Conservation (phyloP, 2,329 filamentous ascomycete species). For the Colletotrichum cereale region DNA sequence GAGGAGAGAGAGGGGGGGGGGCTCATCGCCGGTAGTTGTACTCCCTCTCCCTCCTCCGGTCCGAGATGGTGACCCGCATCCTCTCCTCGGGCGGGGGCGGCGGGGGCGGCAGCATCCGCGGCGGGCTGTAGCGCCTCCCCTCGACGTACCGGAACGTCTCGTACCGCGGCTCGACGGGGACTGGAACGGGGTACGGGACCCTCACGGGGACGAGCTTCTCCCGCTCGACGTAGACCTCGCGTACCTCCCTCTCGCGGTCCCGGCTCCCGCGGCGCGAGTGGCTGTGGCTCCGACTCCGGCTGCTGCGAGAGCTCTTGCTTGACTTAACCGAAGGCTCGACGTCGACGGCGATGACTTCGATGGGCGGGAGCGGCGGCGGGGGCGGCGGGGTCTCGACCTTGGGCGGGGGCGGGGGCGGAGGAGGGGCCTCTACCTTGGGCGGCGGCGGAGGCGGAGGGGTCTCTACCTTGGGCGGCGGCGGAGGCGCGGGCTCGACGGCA, state of each 20-base stretch:
- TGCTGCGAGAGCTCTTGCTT: constrained; percentile 40
- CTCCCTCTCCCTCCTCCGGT: constrained; percentile 49
- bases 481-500: constrained; percentile 41
- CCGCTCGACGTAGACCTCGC: constrained; percentile 65
- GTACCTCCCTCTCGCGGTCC: constrained; percentile 28
- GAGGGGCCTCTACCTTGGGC: constrained; percentile 40
- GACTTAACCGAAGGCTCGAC: constrained; percentile 43
- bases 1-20: too few relatives aligned
- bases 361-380: constrained; percentile 39
- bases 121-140: constrained; percentile 54
- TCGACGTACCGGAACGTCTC: constrained; percentile 68
- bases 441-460: constrained; percentile 42
- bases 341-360: constrained; percentile 47
- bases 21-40: constrained; percentile 43
- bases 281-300: constrained; percentile 49
- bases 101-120: constrained; percentile 47
- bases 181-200: constrained; percentile 56
- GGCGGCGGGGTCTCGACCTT: background rate
- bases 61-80: constrained; percentile 50
- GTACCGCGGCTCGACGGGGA: constrained; percentile 51
- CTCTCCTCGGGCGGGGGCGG: constrained; percentile 49
- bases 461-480: constrained; percentile 38
- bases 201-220: constrained; percentile 61
- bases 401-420: constrained; percentile 45
- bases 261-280: constrained; percentile 44